phyloP scores from a whole-genome alignment of 2,329 filamentous ascomycete species.

The Fusarium sp. region DNA sequence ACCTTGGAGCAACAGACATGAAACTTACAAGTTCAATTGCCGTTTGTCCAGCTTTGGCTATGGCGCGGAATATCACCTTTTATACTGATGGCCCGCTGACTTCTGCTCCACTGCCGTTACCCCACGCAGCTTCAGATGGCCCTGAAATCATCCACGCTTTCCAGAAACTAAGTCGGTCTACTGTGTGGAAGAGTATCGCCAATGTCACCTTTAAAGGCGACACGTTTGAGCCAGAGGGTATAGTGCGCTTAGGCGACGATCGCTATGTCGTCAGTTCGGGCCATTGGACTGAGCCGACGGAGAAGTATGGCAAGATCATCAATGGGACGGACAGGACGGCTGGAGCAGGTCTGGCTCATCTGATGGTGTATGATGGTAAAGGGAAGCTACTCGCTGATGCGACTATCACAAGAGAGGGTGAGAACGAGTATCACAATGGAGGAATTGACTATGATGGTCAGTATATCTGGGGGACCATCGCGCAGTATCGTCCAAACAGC shows the following conservation, averaged over 20 bases:
- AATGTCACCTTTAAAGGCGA: slow-evolving; percentile 60
- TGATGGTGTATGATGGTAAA: slow-evolving; percentile 60
- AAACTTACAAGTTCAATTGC: slow-evolving; percentile 34
- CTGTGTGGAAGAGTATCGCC: slow-evolving; percentile 58
- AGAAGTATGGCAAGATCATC: slow-evolving; percentile 59
- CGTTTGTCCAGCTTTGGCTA: slow-evolving; percentile 37
- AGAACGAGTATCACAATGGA: slow-evolving; percentile 61
- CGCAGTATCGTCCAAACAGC: slow-evolving; percentile 62
- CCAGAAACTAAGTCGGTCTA: slow-evolving; percentile 55
- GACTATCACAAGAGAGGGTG: slow-evolving; percentile 56
- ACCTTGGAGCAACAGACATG: slow-evolving; percentile 25
- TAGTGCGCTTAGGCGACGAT: slow-evolving; percentile 58
- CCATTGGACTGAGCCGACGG: slow-evolving; percentile 58
- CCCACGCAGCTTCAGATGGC: slow-evolving; percentile 53
- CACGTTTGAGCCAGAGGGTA: slow-evolving; percentile 63
- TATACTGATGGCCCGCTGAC: slow-evolving; percentile 51
- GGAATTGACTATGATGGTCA: slow-evolving; percentile 64
- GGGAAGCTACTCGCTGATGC: slow-evolving; percentile 60
- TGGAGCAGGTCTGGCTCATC: slow-evolving; percentile 60
- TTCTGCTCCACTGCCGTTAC: slow-evolving; percentile 53
- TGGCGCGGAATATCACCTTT: slow-evolving; percentile 53
- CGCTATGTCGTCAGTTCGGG: slow-evolving; percentile 61
- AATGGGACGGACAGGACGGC: slow-evolving; percentile 65
- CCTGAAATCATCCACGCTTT: slow-evolving; percentile 56
- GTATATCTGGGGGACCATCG: slow-evolving; percentile 61